These are phyloP conservation scores for Ceratocystis papillata DNA, from an alignment of 2,329 filamentous ascomycete genomes.

Conservation along the genomic window DNA sequence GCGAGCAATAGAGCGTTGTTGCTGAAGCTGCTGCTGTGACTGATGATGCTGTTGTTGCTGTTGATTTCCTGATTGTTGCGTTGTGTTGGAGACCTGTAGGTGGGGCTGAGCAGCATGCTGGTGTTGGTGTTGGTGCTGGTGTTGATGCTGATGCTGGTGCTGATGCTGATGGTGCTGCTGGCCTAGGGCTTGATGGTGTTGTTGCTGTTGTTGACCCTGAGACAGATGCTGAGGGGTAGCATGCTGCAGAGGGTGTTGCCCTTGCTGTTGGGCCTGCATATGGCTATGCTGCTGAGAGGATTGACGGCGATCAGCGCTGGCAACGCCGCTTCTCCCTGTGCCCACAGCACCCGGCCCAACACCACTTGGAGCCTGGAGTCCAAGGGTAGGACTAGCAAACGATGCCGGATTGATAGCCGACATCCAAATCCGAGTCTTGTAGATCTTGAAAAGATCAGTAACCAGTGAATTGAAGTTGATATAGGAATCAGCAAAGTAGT, in stretches of 20 bases:
- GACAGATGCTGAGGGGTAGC: slow-evolving; percentile 26
- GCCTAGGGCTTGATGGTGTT: not conserved
- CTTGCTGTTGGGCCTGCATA: slow-evolving; percentile 32
- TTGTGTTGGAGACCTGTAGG: slow-evolving; percentile 12
- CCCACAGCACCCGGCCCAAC: slow-evolving; percentile 57
- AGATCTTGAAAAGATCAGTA: slow-evolving; percentile 96
- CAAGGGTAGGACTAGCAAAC: slow-evolving; percentile 68
- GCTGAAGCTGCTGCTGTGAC: slow-evolving; percentile 24
- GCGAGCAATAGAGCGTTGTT: not conserved
- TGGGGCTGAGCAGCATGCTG: slow-evolving; percentile 2
- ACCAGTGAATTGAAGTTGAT: slow-evolving; percentile 99
- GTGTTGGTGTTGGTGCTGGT: slow-evolving; percentile 6
- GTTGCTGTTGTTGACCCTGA: slow-evolving; percentile 16
- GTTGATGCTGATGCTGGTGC: not conserved
- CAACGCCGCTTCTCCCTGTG: slow-evolving; percentile 39
- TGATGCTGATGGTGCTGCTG: slow-evolving; percentile 11
- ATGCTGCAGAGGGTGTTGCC: slow-evolving; percentile 24
- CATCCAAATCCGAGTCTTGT: slow-evolving; percentile 99
- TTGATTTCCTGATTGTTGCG: slow-evolving; percentile 31
- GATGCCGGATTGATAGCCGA: slow-evolving; percentile 97
- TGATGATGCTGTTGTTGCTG: slow-evolving; percentile 27
- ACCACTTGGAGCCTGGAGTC: slow-evolving; percentile 57
- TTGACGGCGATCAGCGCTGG: slow-evolving; percentile 41
- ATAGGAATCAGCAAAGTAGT: slow-evolving; percentile 95
- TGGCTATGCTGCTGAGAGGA: slow-evolving; percentile 32